Evolutionary conservation across 164 flowering plant species (phyloP), one percentile per base, ranked within the genome.

Genomic region (Liquidambar formosana): DNA sequence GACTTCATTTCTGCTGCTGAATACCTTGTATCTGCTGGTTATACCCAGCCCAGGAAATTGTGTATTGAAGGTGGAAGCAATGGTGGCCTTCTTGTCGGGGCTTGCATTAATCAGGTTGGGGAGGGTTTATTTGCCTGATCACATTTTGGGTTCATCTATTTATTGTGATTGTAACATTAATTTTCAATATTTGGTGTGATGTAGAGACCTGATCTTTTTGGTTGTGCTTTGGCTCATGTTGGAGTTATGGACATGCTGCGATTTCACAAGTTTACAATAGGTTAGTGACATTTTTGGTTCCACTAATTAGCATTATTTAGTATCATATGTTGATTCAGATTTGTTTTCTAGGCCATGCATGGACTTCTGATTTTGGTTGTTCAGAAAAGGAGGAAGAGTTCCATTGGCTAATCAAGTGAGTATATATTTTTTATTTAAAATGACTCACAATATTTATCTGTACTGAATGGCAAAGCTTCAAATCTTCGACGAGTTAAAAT

Each of bases 221-320:
- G 99, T 13, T 96, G 99, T 83, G 99, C 93, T 70, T 76, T 96
- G 74, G 97, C 99, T 72, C 97, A 91, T 86, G 99, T 96, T 77
- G 99, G 99, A 79, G 99, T 96, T 10, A 96, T 96, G 99, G 99
- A 96, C 85, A 96, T 96, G 98, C 87, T 96, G 33, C 86, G 98
- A 60, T 96, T 93, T 72, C 99, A 96, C 79, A 96, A 88, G 73
- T 96, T 96, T 60, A 96, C 99, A 16, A 92, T 96, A 70, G 99
- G 99, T 93, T 63, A 61, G 90, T 75, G 13, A 56, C 33, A 22
- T 64, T 5, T 13, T 52, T 61, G 44, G 19, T 41, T 47, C 47
- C 14, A 18, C 41, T 33, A 27, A n/a, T 28, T 49, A 2, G 45
- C 23, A 22, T 27, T 22, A 41, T 27, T 53, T 57, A 8, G 22